Percentiles rank a stretch among this genome's conserved stretches.
Conservation (phyloP, 2,329 filamentous ascomycete species). For the Alternaria ethzedia region DNA sequence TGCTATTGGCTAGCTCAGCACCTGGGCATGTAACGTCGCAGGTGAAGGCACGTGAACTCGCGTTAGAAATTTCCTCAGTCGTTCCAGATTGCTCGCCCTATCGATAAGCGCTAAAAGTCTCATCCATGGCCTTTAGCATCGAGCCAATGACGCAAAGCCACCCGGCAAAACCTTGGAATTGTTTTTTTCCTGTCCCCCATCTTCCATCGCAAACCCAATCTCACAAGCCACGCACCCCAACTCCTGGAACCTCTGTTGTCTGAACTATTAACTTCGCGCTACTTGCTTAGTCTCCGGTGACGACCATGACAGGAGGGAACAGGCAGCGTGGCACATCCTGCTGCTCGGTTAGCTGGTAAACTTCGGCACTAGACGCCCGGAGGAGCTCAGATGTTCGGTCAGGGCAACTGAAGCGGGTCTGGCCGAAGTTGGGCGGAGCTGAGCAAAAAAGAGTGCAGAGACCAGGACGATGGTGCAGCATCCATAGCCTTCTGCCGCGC, state of each 20-base stretch:
- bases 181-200: background rate
- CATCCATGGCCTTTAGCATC: background rate
- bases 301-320: background rate
- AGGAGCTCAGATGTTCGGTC: background rate
- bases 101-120: background rate
- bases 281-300: constrained; percentile 9
- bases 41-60: constrained; percentile 10
- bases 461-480: constrained; percentile 1
- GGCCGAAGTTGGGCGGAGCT: constrained; percentile 14
- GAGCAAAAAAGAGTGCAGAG: background rate
- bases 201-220: background rate
- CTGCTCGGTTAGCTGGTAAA: background rate
- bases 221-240: background rate
- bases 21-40: constrained; percentile 1
- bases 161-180: background rate
- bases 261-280: constrained; percentile 9
- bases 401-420: constrained; percentile 13
- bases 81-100: background rate
- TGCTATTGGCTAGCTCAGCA: constrained; percentile 16
- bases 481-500: background rate
- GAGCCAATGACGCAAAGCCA: constrained; percentile 1
- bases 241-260: constrained; percentile 13
- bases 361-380: constrained; percentile 3
- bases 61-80: constrained; percentile 1
- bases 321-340: constrained; percentile 1